These are phyloP conservation scores for Aquilaria yunnanensis DNA, from an alignment of 345 rosid species.

Conservation along the genomic window DNA sequence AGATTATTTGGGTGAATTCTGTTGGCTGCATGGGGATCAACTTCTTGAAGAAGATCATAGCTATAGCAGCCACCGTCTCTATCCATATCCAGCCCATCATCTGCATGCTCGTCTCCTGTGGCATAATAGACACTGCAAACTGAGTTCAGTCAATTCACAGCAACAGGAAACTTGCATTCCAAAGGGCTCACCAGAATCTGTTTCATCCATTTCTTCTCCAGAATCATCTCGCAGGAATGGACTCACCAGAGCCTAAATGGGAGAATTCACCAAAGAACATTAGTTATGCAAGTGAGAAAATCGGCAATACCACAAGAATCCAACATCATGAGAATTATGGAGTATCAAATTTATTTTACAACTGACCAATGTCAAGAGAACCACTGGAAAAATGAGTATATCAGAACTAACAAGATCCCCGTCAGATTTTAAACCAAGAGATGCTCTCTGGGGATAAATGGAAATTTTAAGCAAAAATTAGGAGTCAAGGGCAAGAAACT, in stretches of 20 bases:
- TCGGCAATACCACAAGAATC: neutral
- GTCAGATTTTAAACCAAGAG: no score
- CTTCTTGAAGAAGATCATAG: slow-evolving; percentile 57
- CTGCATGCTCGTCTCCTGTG: slow-evolving; percentile 33
- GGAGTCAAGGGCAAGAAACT: slow-evolving; percentile 1
- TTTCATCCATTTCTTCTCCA: slow-evolving; percentile 28
- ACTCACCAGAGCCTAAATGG: slow-evolving; percentile 71
- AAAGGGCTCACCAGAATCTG: slow-evolving; percentile 21
- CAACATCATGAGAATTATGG: no score
- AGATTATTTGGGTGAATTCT: slow-evolving; percentile 87
- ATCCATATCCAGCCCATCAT: slow-evolving; percentile 22
- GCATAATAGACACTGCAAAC: neutral
- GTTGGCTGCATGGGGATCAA: slow-evolving; percentile 90
- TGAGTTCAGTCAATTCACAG: slow-evolving; percentile 4
- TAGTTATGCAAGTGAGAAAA: neutral
- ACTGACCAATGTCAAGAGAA: no score
- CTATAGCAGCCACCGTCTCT: slow-evolving; percentile 25
- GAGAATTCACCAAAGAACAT: neutral
- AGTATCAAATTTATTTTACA: no score
- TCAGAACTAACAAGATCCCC: no score
- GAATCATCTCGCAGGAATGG: slow-evolving; percentile 75
- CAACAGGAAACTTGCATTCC: slow-evolving; percentile 31
- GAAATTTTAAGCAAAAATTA: no score
- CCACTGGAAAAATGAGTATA: no score
- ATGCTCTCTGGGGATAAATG: no score